Evolutionary conservation across 2,329 filamentous ascomycete genomes (phyloP).

Genomic region (Cordyceps farinosa): DNA sequence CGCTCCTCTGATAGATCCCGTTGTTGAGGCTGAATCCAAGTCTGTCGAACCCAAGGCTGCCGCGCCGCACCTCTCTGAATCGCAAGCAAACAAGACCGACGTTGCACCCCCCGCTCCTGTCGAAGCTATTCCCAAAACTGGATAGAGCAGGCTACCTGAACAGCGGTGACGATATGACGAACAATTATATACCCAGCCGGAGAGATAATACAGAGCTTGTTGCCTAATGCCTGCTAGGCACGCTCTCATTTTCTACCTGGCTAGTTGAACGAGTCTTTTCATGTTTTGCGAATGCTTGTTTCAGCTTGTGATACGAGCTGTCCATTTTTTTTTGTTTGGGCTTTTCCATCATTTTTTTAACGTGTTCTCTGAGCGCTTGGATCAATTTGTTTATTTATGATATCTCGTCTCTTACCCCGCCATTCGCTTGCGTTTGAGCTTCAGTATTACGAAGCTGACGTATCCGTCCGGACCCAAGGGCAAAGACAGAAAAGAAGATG

Average conservation of each 20-base stretch:
- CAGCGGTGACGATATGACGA: constrained; percentile 14
- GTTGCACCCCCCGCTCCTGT: not conserved
- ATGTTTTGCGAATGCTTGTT: not conserved
- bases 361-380: not conserved
- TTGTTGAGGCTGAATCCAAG: not conserved
- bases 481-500: not conserved
- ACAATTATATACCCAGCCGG: constrained; percentile 11
- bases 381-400: not conserved
- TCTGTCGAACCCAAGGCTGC: not conserved
- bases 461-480: no score
- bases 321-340: not conserved
- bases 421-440: not conserved
- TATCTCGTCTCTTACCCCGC: not conserved
- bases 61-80: not conserved
- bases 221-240: not conserved
- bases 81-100: not conserved
- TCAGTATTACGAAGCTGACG: not conserved
- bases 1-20: not conserved
- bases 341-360: not conserved
- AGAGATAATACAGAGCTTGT: not conserved
- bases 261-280: constrained; percentile 13
- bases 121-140: constrained; percentile 2
- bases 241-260: not conserved
- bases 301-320: not conserved
- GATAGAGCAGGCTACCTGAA: not conserved